These are phyloP conservation scores for Golubevia sp. DNA, from an alignment of 1,284 basidiomycete species.

Conservation along the genomic window DNA sequence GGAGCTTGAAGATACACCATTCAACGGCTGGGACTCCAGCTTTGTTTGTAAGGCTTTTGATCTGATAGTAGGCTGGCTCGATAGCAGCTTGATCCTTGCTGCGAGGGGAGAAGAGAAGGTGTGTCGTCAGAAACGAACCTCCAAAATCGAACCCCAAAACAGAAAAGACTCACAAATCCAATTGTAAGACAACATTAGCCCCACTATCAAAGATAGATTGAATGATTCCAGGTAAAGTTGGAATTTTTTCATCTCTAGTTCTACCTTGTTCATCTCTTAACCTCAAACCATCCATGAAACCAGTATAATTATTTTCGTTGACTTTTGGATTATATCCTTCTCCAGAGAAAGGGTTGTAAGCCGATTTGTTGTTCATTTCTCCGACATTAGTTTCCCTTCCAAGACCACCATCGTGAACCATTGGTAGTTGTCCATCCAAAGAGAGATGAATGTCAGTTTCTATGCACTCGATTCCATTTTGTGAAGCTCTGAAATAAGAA, in stretches of 20 bases:
- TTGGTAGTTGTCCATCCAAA: not conserved
- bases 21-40: no score
- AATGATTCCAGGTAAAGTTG: not conserved
- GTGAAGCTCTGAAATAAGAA: not conserved
- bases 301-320: not conserved
- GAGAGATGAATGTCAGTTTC: not conserved
- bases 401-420: not conserved
- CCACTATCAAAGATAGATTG: not conserved
- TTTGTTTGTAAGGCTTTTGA: no score
- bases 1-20: no score
- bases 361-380: not conserved
- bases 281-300: not conserved
- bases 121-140: no score
- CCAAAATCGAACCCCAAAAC: no score
- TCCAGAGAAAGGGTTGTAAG: not conserved
- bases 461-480: not conserved
- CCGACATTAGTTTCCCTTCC: not conserved
- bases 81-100: no score
- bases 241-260: not conserved
- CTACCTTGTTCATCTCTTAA: not conserved
- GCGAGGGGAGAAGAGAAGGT: not conserved
- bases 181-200: not conserved
- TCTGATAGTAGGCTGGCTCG: no score
- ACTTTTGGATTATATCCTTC: not conserved
- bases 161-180: not conserved